Evolutionary conservation across 2,329 filamentous ascomycete species (phyloP), one percentile per base, ranked within the genome.

Genomic region (Talaromyces marneffei): DNA sequence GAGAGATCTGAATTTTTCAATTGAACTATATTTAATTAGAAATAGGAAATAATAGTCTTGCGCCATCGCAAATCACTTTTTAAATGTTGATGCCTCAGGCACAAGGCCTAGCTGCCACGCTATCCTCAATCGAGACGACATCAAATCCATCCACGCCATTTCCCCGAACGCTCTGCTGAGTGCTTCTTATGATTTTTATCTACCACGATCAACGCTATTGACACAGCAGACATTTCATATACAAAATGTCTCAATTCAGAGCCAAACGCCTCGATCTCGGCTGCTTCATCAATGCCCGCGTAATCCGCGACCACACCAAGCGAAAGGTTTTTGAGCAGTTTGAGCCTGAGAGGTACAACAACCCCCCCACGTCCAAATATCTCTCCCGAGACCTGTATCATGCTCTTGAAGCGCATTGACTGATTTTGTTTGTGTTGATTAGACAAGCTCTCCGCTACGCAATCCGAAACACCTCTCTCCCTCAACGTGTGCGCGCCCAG

Each of bases 301-400:
- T 90, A 67, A 89, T 99, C 74, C 91, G 94, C 70, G 94, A 99
- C 77, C 91, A 97, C 80, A 92, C 92, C 60, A 99, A 97, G 85
- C 89, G 94, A 71, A 93, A 95, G 80, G 90, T 92, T 62, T 97
- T 92, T 71, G 89, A 89, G 72, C 83, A 91, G 74, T 81, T 88
- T 72, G 94, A 99, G 80, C 86, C 92, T 4, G 89, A 97, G 79
- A 88, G 93, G 92, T 95, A 81, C 65, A 75, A 20, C 29, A n/a
- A n/a, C 12, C 31, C n/a, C 6, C 40, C 18, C 40, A 42, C 23
- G 4, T 10, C 18, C 18, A 12, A 7, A 7, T 29, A 7, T n/a
- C 14, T 33, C 25, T 23, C 7, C 3, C 18, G 23, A 6, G 1
- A 31, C 31, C 14, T 29, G 8, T 5, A 20, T 14, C 12, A 29